Conservation (phyloP, 2,329 filamentous ascomycete species). For the Fusarium sp. region DNA sequence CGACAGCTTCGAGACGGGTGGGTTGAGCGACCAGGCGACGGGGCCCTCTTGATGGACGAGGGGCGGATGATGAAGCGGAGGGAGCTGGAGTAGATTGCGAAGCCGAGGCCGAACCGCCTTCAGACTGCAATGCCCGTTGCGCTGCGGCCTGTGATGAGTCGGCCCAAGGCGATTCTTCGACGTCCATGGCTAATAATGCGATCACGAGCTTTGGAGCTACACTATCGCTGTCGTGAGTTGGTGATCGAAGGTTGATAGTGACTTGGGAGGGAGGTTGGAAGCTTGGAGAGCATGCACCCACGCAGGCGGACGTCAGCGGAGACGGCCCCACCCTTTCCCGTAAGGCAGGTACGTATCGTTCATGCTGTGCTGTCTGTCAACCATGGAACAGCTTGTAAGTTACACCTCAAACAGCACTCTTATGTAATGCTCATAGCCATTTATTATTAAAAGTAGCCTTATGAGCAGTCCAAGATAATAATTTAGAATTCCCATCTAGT, state of each 20-base stretch:
- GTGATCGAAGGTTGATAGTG: slow-evolving; percentile 12
- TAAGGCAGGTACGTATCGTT: slow-evolving; percentile 36
- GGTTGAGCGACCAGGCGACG: slow-evolving; percentile 79
- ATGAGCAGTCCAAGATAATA: background rate
- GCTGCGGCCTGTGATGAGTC: slow-evolving; percentile 57
- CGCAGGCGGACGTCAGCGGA: slow-evolving; percentile 44
- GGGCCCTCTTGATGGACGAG: slow-evolving; percentile 62
- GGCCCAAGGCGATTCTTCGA: slow-evolving; percentile 68
- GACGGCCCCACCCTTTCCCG: slow-evolving; percentile 41
- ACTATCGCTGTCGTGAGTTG: slow-evolving; percentile 25
- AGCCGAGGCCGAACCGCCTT: slow-evolving; percentile 48
- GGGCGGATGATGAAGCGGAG: slow-evolving; percentile 51
- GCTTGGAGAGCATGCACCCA: slow-evolving; percentile 37
- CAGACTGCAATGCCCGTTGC: slow-evolving; percentile 50
- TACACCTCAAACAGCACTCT: background rate
- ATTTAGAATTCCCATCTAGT: background rate
- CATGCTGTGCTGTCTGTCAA: background rate
- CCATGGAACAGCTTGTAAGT: background rate
- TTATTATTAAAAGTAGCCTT: background rate
- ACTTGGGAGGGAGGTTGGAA: slow-evolving; percentile 43
- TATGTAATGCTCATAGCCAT: background rate
- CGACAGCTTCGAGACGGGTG: slow-evolving; percentile 81
- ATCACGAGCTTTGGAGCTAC: slow-evolving; percentile 15
- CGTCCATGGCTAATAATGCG: slow-evolving; percentile 57
- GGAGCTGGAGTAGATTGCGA: slow-evolving; percentile 50